These are phyloP conservation scores for Blastocrithidia nonstop DNA, from an alignment of 208 protist genomes.

Conservation along the genomic window DNA sequence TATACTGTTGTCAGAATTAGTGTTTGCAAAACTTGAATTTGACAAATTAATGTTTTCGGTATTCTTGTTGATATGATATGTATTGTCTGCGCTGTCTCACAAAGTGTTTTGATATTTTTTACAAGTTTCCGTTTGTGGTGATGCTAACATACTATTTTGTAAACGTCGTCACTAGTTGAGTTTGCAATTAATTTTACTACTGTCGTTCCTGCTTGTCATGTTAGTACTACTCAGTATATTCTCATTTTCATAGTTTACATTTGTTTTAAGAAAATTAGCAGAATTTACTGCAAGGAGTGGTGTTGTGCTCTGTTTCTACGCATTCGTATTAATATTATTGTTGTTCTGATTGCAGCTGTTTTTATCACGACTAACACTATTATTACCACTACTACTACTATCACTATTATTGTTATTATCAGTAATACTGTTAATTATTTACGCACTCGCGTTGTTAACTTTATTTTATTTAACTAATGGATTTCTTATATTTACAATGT, in stretches of 20 bases:
- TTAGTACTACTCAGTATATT: background rate
- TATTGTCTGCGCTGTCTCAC: background rate
- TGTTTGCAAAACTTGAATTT: background rate
- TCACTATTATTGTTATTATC: conserved; percentile 3
- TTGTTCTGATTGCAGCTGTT: background rate
- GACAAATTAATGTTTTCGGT: background rate
- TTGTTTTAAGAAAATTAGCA: too few relatives aligned
- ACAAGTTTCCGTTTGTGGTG: background rate
- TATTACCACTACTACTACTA: background rate
- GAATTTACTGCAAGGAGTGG: too few relatives aligned
- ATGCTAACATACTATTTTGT: background rate
- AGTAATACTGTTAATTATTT: conserved; percentile 2
- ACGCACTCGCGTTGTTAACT: too few relatives aligned
- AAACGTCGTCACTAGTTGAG: background rate
- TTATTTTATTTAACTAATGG: too few relatives aligned
- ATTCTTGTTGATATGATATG: background rate
- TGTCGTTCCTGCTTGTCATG: background rate
- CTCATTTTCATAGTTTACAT: background rate
- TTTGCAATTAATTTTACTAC: background rate
- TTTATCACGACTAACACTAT: background rate
- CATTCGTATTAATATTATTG: conserved; percentile 1
- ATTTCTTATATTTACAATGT: too few relatives aligned
- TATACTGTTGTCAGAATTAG: too few relatives aligned
- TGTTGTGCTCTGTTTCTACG: background rate
- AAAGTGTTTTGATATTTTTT: background rate